Evolutionary conservation across 768 basidiomycete species (phyloP).

Genomic region (Candolleomyces efflorescens): DNA sequence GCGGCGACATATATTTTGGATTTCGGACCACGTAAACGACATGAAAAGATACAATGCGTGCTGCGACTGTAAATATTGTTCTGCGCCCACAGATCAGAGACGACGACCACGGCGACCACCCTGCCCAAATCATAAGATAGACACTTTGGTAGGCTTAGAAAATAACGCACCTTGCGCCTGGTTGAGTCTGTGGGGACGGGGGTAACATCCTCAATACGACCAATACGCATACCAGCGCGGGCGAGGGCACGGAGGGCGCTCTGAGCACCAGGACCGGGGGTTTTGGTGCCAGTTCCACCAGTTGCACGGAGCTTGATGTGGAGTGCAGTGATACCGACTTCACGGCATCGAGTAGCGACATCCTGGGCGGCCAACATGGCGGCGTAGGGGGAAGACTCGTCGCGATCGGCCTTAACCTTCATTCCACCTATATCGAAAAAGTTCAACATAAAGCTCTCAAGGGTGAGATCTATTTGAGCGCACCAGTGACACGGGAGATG

Average conservation of each 20-base stretch:
- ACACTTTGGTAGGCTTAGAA: too few relatives aligned
- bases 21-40: conserved; percentile 24
- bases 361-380: conserved; percentile 99
- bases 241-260: conserved; percentile 97
- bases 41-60: conserved; percentile 14
- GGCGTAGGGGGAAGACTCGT: conserved; percentile 96
- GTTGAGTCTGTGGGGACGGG: conserved; percentile 97
- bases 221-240: conserved; percentile 97
- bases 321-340: conserved; percentile 96
- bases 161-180: conserved; percentile 85
- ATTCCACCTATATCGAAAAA: conserved; percentile 71
- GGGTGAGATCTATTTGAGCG: conserved; percentile 18
- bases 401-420: conserved; percentile 99
- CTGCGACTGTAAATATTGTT: conserved; percentile 15
- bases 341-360: conserved; percentile 92
- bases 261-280: conserved; percentile 98
- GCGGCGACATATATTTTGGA: conserved; percentile 69
- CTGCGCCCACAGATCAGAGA: conserved; percentile 47
- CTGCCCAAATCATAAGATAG: conserved; percentile 31
- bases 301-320: conserved; percentile 99
- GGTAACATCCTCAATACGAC: conserved; percentile 97
- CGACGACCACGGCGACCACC: conserved; percentile 99
- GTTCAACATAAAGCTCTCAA: background rate
- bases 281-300: conserved; percentile 97
- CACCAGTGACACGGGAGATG: conserved; percentile 96